These are phyloP conservation scores for Rhazya stricta DNA, from an alignment of 257 asterid genomes.

Conservation along the genomic window DNA sequence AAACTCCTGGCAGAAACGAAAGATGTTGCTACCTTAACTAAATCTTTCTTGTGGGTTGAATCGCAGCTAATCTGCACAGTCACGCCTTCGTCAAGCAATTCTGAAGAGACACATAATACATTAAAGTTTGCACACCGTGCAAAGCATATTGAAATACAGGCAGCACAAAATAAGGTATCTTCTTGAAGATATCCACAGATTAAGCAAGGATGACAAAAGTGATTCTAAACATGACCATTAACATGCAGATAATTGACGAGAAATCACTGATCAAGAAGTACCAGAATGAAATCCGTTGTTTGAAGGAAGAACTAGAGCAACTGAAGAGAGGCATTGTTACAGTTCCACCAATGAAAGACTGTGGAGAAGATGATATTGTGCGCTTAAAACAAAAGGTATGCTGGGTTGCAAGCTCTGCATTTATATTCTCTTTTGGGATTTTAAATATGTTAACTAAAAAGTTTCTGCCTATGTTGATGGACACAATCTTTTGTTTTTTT, in stretches of 20 bases:
- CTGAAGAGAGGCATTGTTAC: conserved; percentile 81
- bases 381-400: conserved; percentile 92
- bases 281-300: conserved; percentile 84
- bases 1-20: neutral
- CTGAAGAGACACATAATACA: conserved; percentile 99
- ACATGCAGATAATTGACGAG: conserved; percentile 91
- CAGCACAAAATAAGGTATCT: conserved; percentile 87
- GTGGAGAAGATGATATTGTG: conserved; percentile 71
- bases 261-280: conserved; percentile 95
- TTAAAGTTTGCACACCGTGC: conserved; percentile 98
- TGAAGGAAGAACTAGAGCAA: conserved; percentile 95
- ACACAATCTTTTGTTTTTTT: neutral
- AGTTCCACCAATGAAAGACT: conserved; percentile 55
- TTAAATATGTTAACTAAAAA: neutral
- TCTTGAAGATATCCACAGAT: conserved; percentile 16
- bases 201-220: conserved; percentile 11
- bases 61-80: conserved; percentile 88
- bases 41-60: conserved; percentile 17
- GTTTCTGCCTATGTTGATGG: neutral
- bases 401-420: conserved; percentile 2
- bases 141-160: conserved; percentile 93
- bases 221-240: conserved; percentile 23
- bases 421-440: neutral
- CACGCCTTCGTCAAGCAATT: conserved; percentile 93
- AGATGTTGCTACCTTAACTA: neutral